phyloP scores from a whole-genome alignment of 495 filamentous ascomycete species.

The Penicillium coprophilum region DNA sequence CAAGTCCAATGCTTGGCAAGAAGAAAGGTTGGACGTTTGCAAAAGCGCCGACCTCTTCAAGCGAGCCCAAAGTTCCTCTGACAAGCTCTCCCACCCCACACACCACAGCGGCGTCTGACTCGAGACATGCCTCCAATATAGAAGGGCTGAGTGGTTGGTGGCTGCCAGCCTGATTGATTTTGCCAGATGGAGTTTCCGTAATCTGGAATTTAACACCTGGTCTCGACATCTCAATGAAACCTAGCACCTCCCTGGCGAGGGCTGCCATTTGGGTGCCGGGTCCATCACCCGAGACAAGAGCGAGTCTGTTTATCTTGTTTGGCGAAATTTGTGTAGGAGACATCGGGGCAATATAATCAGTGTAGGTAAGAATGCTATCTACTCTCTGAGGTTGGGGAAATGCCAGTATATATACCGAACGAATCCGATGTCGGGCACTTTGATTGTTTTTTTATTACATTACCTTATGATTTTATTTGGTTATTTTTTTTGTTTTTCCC shows the following conservation, averaged over 20 bases:
- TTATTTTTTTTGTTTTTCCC: neutral
- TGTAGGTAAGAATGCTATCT: too few relatives aligned
- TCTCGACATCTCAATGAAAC: neutral
- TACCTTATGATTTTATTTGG: neutral
- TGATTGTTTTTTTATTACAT: neutral
- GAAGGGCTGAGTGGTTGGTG: neutral
- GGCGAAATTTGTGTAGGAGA: neutral
- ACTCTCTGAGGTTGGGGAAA: neutral
- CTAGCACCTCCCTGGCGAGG: neutral
- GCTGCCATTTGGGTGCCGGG: neutral
- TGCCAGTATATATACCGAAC: neutral
- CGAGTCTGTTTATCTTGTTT: neutral
- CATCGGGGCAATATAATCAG: too few relatives aligned
- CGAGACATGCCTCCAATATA: neutral
- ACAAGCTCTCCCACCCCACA: neutral
- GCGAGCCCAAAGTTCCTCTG: neutral
- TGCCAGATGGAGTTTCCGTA: neutral
- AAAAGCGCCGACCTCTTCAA: neutral
- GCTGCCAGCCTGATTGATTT: neutral
- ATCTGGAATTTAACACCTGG: neutral
- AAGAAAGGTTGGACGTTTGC: slow-evolving; percentile 1
- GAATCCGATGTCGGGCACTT: slow-evolving; percentile 1
- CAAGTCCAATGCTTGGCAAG: neutral
- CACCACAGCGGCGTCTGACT: neutral
- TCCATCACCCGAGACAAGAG: neutral